Evolutionary conservation across 768 basidiomycete genomes (phyloP), one percentile per base, ranked within the genome.

Genomic region (Suillus variegatus): DNA sequence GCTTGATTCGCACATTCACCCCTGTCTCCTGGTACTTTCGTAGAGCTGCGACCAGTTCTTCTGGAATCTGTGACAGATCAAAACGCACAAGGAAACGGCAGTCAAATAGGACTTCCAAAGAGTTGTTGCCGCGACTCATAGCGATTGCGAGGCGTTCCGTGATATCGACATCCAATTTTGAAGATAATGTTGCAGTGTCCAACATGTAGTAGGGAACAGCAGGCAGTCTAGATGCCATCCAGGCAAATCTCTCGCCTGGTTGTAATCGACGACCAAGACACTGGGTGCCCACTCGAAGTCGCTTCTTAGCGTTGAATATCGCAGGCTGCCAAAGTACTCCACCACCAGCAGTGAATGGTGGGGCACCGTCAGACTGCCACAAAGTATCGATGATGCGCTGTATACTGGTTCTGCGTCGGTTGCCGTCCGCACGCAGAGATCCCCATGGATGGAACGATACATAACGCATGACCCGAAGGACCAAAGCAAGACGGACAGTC

Each of bases 391-490:
- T 72, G 64, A 93, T 85, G 44, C 80, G 80, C 2, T 77, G 67
- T 36, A 90, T 73, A 60, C 82, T 83, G 7, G 64, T 67, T 47
- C 71, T 74, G 10, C 85, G 82, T 41, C 93, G 83, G 65, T 83
- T 76, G 2, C 82, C 86, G 68, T 92, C 88, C 2, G 92, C 85
- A 9, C 80, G 83, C 20, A 83, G 70, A 56, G 86, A 86, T 6
- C 93, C 93, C 93, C 93, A 95, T 3, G 91, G 89, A 46, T 84
- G 79, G 54, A 86, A 88, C 0, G 93, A 94, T 49, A 88, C 78
- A 70, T 87, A 90, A 16, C 92, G 91, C 61, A 93, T 77, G 36
- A 89, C 79, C 40, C 87, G 84, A 51, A 84, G 75, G 66, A 88
- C 72, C 52, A 88, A 70, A 2, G 82, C 81, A 52, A 70, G 73